phyloP scores from a whole-genome alignment of 768 basidiomycete genomes.

The Lactarius quietus region DNA sequence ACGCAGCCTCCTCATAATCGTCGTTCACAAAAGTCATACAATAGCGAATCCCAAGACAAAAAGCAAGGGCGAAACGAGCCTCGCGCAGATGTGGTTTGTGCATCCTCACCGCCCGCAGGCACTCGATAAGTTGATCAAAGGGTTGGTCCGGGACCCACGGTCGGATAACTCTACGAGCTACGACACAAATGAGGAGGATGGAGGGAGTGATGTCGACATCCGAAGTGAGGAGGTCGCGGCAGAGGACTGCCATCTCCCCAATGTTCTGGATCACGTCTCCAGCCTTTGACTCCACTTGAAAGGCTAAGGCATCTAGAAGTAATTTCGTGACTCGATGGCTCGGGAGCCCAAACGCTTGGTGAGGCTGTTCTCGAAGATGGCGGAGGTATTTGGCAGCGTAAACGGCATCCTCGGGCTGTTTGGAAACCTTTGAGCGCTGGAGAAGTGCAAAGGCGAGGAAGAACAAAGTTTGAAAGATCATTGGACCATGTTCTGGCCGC shows the following conservation, averaged over 20 bases:
- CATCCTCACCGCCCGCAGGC: background rate
- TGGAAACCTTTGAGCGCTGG: background rate
- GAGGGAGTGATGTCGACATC: background rate
- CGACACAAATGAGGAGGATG: background rate
- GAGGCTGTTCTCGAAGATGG: background rate
- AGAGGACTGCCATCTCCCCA: background rate
- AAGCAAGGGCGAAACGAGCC: background rate
- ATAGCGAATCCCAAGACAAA: background rate
- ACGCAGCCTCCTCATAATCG: background rate
- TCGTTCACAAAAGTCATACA: background rate
- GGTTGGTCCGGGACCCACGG: background rate
- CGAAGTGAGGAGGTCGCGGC: background rate
- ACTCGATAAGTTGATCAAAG: background rate
- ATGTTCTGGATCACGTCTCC: background rate
- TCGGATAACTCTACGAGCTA: background rate
- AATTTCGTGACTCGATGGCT: background rate
- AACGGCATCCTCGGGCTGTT: background rate
- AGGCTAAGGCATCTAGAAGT: background rate
- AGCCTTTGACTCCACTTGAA: background rate
- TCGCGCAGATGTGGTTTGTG: background rate
- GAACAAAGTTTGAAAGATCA: background rate
- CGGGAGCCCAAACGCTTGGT: background rate
- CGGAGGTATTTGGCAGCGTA: background rate
- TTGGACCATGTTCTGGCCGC: background rate
- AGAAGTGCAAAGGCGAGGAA: background rate